Conservation (phyloP, 345 rosid genomes). For the Anastatica hierochuntica region DNA sequence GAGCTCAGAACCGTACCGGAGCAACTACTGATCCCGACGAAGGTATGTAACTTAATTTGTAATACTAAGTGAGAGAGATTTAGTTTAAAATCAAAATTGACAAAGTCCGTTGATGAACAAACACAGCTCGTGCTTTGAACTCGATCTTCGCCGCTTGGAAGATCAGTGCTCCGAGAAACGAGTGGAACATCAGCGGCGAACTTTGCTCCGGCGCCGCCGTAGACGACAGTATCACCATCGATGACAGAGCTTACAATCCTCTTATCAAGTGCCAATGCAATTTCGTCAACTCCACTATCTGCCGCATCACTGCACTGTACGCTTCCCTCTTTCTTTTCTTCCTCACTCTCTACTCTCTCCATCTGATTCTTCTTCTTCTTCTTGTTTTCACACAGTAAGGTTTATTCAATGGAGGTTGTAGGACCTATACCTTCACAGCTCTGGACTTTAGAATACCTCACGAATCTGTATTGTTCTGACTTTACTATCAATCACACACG, state of each 20-base stretch:
- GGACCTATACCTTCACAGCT: conserved; percentile 28
- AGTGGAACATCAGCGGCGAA: conserved; percentile 50
- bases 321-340: background rate
- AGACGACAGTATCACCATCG: background rate
- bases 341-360: no score
- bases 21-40: conserved; percentile 22
- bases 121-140: conserved; percentile 20
- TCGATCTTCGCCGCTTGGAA: conserved; percentile 23
- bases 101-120: no score
- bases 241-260: conserved; percentile 25
- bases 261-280: conserved; percentile 48
- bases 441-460: conserved; percentile 26
- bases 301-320: conserved; percentile 27
- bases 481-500: background rate
- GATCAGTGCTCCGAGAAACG: background rate
- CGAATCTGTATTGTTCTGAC: conserved; percentile 17
- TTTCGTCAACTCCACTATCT: conserved; percentile 19
- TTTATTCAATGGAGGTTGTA: conserved; percentile 5
- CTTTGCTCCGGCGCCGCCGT: conserved; percentile 48
- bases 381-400: conserved; percentile 21
- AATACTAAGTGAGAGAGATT: no score
- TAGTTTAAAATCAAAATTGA: no score
- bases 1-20: conserved; percentile 20
- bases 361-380: no score
- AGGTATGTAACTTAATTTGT: no score